These are phyloP conservation scores for Elsinoe necatrix DNA, from an alignment of 2,329 filamentous ascomycete genomes.

Conservation along the genomic window DNA sequence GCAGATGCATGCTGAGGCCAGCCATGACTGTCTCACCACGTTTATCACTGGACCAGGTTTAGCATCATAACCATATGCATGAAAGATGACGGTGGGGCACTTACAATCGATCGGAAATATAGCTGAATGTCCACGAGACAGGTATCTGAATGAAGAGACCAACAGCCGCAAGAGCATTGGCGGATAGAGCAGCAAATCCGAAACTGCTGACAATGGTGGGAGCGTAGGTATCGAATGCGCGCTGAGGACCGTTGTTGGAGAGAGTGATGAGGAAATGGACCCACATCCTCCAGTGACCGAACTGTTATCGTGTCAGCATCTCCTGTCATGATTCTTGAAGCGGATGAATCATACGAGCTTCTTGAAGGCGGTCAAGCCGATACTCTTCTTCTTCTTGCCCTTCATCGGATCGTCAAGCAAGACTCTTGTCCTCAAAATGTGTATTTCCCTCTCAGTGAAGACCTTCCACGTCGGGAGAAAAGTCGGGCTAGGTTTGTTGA, in stretches of 20 bases:
- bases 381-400: constrained; percentile 26
- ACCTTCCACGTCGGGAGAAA: constrained; percentile 22
- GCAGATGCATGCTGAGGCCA: constrained; percentile 40
- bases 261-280: constrained; percentile 29
- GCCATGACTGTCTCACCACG: constrained; percentile 47
- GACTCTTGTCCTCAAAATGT: constrained; percentile 26
- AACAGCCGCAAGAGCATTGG: constrained; percentile 30
- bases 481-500: constrained; percentile 25
- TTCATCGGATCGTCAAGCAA: constrained; percentile 27
- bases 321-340: background rate
- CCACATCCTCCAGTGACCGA: constrained; percentile 28
- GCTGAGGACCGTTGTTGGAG: constrained; percentile 27
- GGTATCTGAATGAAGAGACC: constrained; percentile 37
- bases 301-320: constrained; percentile 28
- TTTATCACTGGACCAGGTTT: constrained; percentile 33
- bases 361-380: constrained; percentile 27
- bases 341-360: constrained; percentile 18
- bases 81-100: constrained; percentile 20
- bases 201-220: constrained; percentile 26
- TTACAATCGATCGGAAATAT: constrained; percentile 45
- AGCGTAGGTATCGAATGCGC: constrained; percentile 28
- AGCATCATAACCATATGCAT: background rate
- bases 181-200: constrained; percentile 24
- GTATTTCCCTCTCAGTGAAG: constrained; percentile 26
- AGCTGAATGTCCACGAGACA: constrained; percentile 45